Conservation (phyloP, 441 rosid species). For the Breynia disticha region DNA sequence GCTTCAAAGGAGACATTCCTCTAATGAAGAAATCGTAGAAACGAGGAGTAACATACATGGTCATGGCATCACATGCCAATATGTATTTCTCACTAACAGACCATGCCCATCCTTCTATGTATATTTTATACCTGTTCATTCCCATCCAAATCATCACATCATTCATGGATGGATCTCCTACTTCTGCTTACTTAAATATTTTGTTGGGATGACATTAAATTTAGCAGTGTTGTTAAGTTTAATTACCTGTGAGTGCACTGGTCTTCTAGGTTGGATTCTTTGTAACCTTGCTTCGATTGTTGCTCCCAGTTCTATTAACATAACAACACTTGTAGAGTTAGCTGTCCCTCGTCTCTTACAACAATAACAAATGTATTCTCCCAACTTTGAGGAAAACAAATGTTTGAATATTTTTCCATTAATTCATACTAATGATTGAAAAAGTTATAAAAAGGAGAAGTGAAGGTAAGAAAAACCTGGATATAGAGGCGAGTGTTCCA, state of each 20-base stretch:
- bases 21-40: conserved; percentile 62
- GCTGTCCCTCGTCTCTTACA: too few species aligned
- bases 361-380: too few species aligned
- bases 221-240: neutral
- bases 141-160: neutral
- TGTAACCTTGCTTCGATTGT: conserved; percentile 49
- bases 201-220: too few species aligned
- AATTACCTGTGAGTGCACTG: conserved; percentile 66
- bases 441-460: too few species aligned
- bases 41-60: conserved; percentile 41
- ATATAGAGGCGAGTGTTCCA: conserved; percentile 45
- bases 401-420: too few species aligned
- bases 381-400: too few species aligned
- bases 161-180: neutral
- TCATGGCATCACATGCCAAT: conserved; percentile 64
- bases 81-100: conserved; percentile 87
- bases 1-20: conserved; percentile 54
- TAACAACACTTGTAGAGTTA: too few species aligned
- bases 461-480: conserved; percentile 21
- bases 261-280: conserved; percentile 41
- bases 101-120: conserved; percentile 81
- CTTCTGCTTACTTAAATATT: neutral
- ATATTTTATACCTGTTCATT: conserved; percentile 56
- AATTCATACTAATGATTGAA: too few species aligned
- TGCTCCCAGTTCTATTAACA: conserved; percentile 48